These are phyloP conservation scores for Lophiotrema nucula DNA, from an alignment of 495 filamentous ascomycete species.

Conservation along the genomic window DNA sequence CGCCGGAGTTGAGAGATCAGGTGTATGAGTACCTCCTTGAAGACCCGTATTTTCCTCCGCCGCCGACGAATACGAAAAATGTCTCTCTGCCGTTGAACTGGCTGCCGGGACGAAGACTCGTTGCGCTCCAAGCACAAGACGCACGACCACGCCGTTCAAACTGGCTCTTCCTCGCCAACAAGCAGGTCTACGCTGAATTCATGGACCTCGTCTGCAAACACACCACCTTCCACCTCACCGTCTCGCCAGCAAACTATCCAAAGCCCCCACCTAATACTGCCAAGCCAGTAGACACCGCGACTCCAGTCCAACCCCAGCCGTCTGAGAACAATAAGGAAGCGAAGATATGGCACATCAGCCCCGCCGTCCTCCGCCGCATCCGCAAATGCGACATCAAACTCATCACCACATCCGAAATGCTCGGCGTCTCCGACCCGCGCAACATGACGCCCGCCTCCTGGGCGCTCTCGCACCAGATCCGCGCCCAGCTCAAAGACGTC, in stretches of 20 bases:
- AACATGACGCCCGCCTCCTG: slow-evolving; percentile 18
- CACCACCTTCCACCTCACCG: slow-evolving; percentile 22
- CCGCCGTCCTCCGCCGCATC: background rate
- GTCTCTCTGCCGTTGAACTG: background rate
- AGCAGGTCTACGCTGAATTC: slow-evolving; percentile 27
- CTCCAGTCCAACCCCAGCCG: no score
- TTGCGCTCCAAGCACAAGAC: background rate
- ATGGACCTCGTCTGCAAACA: slow-evolving; percentile 29
- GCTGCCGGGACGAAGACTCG: background rate
- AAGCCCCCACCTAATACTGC: no score
- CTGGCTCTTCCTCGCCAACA: slow-evolving; percentile 27
- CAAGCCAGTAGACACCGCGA: no score
- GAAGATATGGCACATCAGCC: background rate
- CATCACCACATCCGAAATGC: slow-evolving; percentile 29
- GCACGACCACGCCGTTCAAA: background rate
- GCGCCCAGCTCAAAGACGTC: slow-evolving; percentile 13
- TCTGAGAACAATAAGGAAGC: background rate
- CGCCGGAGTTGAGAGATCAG: slow-evolving; percentile 25
- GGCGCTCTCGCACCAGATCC: slow-evolving; percentile 26
- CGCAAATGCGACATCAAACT: slow-evolving; percentile 14
- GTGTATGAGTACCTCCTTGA: slow-evolving; percentile 29
- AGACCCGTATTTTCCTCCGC: slow-evolving; percentile 27
- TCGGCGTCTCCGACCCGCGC: slow-evolving; percentile 28
- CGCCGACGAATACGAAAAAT: background rate
- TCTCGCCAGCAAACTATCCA: slow-evolving; percentile 22